These are phyloP conservation scores for Colletotrichum sojae DNA, from an alignment of 2,329 filamentous ascomycete genomes.

Conservation along the genomic window DNA sequence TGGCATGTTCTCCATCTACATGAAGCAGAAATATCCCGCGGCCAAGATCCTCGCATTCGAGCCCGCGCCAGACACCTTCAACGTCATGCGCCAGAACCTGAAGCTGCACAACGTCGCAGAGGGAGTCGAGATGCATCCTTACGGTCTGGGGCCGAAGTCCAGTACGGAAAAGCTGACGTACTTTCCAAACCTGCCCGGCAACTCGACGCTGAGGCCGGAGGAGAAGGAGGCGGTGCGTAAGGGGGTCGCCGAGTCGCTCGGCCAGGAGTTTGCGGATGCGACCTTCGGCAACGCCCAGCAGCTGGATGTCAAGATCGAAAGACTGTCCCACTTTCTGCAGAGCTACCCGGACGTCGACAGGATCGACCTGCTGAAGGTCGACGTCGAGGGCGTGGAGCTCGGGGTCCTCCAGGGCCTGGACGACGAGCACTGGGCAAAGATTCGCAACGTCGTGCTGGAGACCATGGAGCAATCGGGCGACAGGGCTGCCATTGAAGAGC, in stretches of 20 bases:
- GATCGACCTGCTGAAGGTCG: constrained; percentile 48
- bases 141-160: constrained; percentile 34
- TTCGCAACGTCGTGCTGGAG: constrained; percentile 44
- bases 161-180: constrained; percentile 38
- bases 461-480: constrained; percentile 39
- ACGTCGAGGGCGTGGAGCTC: constrained; percentile 47
- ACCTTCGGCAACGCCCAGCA: constrained; percentile 21
- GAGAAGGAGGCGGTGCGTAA: constrained; percentile 38
- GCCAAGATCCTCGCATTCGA: constrained; percentile 47
- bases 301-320: constrained; percentile 39
- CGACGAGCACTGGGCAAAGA: constrained; percentile 44
- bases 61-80: constrained; percentile 43
- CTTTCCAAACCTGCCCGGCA: constrained; percentile 44
- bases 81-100: constrained; percentile 42
- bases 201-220: constrained; percentile 43
- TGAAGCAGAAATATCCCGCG: constrained; percentile 44
- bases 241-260: constrained; percentile 25
- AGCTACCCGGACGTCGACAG: constrained; percentile 24
- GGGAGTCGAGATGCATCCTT: constrained; percentile 35
- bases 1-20: constrained; percentile 46
- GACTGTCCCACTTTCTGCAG: constrained; percentile 43
- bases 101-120: constrained; percentile 33
- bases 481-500: constrained; percentile 32
- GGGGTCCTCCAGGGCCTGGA: constrained; percentile 43
- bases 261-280: constrained; percentile 27